A percentile compares a stretch with the other conserved stretches of the same genome.
These are phyloP conservation scores for Dipteronia sinensis DNA, from an alignment of 345 rosid species.

Conservation along the genomic window DNA sequence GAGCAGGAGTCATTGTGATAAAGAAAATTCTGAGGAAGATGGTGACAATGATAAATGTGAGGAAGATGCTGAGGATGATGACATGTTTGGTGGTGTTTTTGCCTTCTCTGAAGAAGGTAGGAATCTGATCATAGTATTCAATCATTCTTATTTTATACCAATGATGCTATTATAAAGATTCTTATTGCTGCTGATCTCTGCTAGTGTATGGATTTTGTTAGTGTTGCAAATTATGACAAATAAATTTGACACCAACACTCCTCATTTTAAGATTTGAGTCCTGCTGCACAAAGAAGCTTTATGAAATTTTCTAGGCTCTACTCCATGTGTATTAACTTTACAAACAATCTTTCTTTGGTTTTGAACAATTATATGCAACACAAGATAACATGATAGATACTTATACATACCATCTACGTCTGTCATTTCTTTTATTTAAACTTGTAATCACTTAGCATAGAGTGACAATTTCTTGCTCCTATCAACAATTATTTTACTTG, in stretches of 20 bases:
- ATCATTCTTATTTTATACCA: not conserved
- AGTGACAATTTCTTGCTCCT: not conserved
- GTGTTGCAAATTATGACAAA: not conserved
- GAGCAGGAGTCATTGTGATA: slow-evolving; percentile 53
- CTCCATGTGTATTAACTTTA: not conserved
- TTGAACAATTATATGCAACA: not conserved
- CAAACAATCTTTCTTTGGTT: not conserved
- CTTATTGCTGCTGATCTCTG: slow-evolving; percentile 17
- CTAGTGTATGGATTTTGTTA: not conserved
- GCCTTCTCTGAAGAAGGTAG: slow-evolving; percentile 95
- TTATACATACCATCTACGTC: not conserved
- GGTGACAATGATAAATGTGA: slow-evolving; percentile 59
- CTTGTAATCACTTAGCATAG: not conserved
- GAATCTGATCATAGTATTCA: not conserved
- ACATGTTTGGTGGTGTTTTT: slow-evolving; percentile 90
- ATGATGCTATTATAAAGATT: slow-evolving; percentile 1
- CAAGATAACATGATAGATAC: not conserved
- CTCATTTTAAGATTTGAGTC: not conserved
- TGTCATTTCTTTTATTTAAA: not conserved
- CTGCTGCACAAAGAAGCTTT: not conserved
- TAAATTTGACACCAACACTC: not conserved
- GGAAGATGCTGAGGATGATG: slow-evolving; percentile 75
- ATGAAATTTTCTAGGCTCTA: not conserved
- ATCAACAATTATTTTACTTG: not conserved
- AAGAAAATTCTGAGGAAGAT: slow-evolving; percentile 68